Evolutionary conservation across 805 yeast genomes (phyloP), one percentile per base, ranked within the genome.

Genomic region (Yamadazyma takamatsuzukensis): DNA sequence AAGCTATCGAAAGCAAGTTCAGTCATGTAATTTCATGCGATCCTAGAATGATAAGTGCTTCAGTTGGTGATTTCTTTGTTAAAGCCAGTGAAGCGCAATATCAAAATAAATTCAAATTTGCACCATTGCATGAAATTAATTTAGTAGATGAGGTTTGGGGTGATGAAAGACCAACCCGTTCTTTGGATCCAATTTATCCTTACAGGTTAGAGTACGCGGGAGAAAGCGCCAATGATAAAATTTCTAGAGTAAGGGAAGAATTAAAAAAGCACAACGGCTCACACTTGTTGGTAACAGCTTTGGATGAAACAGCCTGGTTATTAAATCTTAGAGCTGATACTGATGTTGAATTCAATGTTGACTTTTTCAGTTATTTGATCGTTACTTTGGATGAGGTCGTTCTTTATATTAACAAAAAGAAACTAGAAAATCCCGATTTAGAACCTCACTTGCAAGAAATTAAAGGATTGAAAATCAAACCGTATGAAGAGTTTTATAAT

Each of bases 301-400:
- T 89, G 34, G 97, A 90, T 61, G 96, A 89, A 47, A 75, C 88
- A 36, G 93, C 95, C 4, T 89, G 97, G 96, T 61, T 88, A 26
- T 51, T 73, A 38, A 74, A 74, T 41, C 52, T 74, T 35, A 76
- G 98, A 43, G 85, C 89, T 4, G 74, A 58, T 29, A 39, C 71
- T 15, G 97, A 90, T 54, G 80, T 90, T 37, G 80, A 80, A 4
- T 90, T 72, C 53, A 81, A 82, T 49, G 97, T 97, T 0, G 90
- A 88, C 2, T 93, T 90, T 54, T 87, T 78, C 58, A 68, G 89
- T 6, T 83, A 79, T 47, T 64, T 76, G 2, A 52, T 72, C 1
- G 39, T 68, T 13, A 46, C 59, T 6, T 23, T 37, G 14, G 42
- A 61, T 2, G 44, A 49, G 3, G 73, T 78, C 2, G 48, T 52